These are phyloP conservation scores for Globisporangium cylindrosporum DNA, from an alignment of 352 stramenopile genomes.

Conservation along the genomic window DNA sequence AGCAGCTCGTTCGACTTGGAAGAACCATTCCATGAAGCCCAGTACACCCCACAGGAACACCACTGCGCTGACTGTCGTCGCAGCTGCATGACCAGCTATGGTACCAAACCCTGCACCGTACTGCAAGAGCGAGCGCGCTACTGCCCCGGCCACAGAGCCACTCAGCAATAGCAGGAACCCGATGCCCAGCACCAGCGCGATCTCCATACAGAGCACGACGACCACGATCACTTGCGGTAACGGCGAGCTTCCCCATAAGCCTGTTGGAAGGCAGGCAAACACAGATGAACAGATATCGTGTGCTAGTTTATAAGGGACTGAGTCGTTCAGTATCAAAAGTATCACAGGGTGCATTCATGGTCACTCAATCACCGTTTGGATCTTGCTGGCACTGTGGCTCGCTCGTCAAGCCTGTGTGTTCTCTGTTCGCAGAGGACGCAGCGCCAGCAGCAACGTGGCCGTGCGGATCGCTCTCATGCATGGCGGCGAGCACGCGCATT, in stretches of 20 bases:
- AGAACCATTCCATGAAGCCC: conserved; percentile 34
- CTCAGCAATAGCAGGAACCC: conserved; percentile 35
- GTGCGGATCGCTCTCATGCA: conserved; percentile 19
- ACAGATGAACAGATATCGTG: neutral
- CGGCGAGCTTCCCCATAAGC: neutral
- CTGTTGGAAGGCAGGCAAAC: neutral
- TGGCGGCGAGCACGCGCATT: conserved; percentile 22
- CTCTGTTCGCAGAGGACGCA: neutral
- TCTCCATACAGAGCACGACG: conserved; percentile 45
- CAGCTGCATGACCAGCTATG: neutral
- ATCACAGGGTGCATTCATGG: neutral
- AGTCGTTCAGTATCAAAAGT: neutral
- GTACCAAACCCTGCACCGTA: conserved; percentile 8
- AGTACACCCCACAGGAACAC: conserved; percentile 30
- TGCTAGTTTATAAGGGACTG: neutral
- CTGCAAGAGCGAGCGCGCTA: conserved; percentile 19
- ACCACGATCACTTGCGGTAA: conserved; percentile 20
- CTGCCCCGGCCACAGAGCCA: conserved; percentile 18
- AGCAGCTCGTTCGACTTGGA: conserved; percentile 10
- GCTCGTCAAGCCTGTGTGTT: neutral
- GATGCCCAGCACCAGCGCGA: conserved; percentile 25
- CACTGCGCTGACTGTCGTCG: conserved; percentile 14
- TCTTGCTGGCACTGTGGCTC: conserved; percentile 4
- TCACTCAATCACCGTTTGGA: neutral
- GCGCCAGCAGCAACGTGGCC: neutral